These are phyloP conservation scores for Phialemonium atrogriseum DNA, from an alignment of 2,329 filamentous ascomycete species.

Conservation along the genomic window DNA sequence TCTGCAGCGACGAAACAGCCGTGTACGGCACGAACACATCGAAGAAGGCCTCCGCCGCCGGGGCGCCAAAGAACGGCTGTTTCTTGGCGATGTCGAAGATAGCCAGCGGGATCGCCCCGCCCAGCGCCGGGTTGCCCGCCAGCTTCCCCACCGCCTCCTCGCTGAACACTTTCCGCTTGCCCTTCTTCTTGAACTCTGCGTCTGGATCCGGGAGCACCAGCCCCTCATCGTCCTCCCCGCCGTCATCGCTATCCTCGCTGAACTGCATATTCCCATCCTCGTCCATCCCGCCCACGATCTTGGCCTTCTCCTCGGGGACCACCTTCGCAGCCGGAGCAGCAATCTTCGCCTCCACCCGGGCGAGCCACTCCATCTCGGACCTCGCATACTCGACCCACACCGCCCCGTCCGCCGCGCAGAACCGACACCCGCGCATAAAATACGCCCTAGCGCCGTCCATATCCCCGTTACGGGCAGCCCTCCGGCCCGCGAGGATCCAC, in stretches of 20 bases:
- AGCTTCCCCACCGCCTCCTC: constrained; percentile 41
- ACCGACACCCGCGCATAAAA: constrained; percentile 84
- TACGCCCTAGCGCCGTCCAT: constrained; percentile 77
- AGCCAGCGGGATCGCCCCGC: constrained; percentile 86
- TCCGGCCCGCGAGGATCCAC: constrained; percentile 79
- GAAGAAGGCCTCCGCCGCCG: constrained; percentile 70
- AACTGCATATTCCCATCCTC: constrained; percentile 36
- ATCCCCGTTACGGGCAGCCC: constrained; percentile 72
- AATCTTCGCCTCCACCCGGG: constrained; percentile 68
- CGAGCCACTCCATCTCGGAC: constrained; percentile 87
- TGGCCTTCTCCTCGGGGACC: constrained; percentile 25
- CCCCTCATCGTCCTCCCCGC: constrained; percentile 34
- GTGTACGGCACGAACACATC: constrained; percentile 66
- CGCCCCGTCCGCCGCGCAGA: constrained; percentile 66
- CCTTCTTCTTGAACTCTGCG: constrained; percentile 18
- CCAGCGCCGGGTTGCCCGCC: constrained; percentile 71
- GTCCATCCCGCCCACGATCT: constrained; percentile 35
- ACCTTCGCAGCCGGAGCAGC: constrained; percentile 31
- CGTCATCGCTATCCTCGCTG: constrained; percentile 41
- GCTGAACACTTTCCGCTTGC: constrained; percentile 35
- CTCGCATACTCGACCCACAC: constrained; percentile 89
- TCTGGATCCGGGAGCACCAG: constrained; percentile 37
- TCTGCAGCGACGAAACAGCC: constrained; percentile 53
- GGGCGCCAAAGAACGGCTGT: constrained; percentile 60
- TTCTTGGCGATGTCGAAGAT: constrained; percentile 83